Percentiles rank a stretch among this genome's conserved stretches.
Conservation (phyloP, 2,329 filamentous ascomycete genomes). For the Scleromitrula shiraiana region DNA sequence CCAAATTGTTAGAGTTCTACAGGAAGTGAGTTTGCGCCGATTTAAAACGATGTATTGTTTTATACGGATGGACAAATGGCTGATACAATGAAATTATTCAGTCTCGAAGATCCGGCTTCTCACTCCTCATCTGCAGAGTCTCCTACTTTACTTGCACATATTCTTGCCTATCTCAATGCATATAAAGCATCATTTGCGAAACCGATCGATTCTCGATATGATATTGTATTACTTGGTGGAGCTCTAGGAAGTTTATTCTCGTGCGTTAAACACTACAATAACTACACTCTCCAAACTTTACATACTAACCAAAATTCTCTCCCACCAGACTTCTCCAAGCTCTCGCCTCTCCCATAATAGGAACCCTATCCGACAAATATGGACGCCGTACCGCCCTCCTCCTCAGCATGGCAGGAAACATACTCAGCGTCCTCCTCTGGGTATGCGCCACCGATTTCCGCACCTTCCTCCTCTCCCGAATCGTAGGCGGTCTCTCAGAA, state of each 20-base stretch:
- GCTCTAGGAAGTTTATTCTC: conserved; percentile 89
- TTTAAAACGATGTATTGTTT: conserved; percentile 36
- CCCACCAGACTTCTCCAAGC: conserved; percentile 71
- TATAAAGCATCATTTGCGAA: conserved; percentile 92
- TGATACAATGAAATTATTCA: conserved; percentile 38
- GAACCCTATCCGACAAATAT: conserved; percentile 77
- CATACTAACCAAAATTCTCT: neutral
- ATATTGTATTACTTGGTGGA: conserved; percentile 90
- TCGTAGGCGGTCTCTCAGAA: conserved; percentile 90
- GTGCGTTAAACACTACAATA: too few relatives aligned
- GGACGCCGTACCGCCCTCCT: conserved; percentile 82
- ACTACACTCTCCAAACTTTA: neutral
- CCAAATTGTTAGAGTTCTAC: conserved; percentile 93
- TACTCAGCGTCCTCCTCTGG: conserved; percentile 89
- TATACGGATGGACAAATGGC: conserved; percentile 71
- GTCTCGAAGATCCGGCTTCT: conserved; percentile 56
- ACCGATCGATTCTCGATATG: conserved; percentile 92
- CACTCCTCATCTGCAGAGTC: conserved; percentile 35
- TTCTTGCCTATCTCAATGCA: conserved; percentile 77
- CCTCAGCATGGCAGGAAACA: conserved; percentile 88
- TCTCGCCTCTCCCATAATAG: conserved; percentile 85
- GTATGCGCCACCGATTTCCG: conserved; percentile 88
- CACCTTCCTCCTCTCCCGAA: conserved; percentile 85
- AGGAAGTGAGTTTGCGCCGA: conserved; percentile 53
- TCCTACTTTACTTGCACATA: conserved; percentile 66